phyloP scores from a whole-genome alignment of 106 monocot genomes.

The Apostasia shenzhenica region DNA sequence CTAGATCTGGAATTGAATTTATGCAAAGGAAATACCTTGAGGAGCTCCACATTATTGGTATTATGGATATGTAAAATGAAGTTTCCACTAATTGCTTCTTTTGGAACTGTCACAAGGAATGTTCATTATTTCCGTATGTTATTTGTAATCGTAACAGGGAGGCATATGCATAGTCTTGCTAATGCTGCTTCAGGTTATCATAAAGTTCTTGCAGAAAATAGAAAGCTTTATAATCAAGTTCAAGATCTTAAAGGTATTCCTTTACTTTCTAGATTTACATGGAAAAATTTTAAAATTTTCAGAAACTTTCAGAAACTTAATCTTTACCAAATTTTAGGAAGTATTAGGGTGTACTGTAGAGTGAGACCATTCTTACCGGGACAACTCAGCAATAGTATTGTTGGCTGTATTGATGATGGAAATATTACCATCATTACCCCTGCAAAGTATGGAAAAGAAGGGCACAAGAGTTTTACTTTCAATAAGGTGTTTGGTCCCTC shows the following conservation, averaged over 20 bases:
- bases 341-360: conserved; percentile 93
- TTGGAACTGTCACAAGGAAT: background rate
- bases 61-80: background rate
- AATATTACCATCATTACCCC: conserved; percentile 68
- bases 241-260: conserved; percentile 89
- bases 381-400: conserved; percentile 42
- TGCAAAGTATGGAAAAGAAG: conserved; percentile 85
- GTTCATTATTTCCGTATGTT: background rate
- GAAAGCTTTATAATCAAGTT: conserved; percentile 89
- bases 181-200: conserved; percentile 89
- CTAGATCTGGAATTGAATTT: conserved; percentile 60
- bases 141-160: conserved; percentile 27
- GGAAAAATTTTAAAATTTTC: background rate
- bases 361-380: conserved; percentile 92
- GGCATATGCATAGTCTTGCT: conserved; percentile 55
- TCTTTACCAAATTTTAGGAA: conserved; percentile 36
- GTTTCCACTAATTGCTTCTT: background rate
- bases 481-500: conserved; percentile 88
- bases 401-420: conserved; percentile 79
- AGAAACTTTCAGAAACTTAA: background rate
- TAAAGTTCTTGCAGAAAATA: conserved; percentile 84
- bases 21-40: conserved; percentile 73
- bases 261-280: background rate
- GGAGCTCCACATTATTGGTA: conserved; percentile 66
- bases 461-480: conserved; percentile 64